phyloP scores from a whole-genome alignment of 768 basidiomycete genomes.

The Lactifluus subvellereus region DNA sequence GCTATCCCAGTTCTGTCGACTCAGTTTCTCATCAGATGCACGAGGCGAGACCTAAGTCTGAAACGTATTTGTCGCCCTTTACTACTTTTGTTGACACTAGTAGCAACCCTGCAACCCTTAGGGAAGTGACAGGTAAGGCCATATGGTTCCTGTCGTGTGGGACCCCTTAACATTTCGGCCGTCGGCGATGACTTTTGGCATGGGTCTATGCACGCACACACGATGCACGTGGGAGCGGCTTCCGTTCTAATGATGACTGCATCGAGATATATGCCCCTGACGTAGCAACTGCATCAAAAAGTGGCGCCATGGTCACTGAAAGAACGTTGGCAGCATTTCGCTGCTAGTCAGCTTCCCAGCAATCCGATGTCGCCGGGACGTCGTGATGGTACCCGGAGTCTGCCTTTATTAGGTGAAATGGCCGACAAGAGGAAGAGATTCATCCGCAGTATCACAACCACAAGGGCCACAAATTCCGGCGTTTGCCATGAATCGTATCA shows the following conservation, averaged over 20 bases:
- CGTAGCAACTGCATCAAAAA: slow-evolving; percentile 15
- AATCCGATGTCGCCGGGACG: background rate
- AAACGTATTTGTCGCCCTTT: slow-evolving; percentile 13
- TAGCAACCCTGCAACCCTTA: background rate
- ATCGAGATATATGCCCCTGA: slow-evolving; percentile 1
- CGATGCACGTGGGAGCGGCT: background rate
- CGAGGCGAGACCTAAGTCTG: slow-evolving; percentile 5
- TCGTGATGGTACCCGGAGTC: background rate
- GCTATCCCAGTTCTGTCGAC: background rate
- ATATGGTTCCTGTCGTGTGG: background rate
- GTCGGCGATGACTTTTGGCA: background rate
- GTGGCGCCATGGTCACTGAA: slow-evolving; percentile 8
- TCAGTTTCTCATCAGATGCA: slow-evolving; percentile 15
- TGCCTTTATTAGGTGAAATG: background rate
- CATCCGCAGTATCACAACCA: background rate
- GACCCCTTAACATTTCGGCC: background rate
- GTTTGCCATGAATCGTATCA: slow-evolving; percentile 1
- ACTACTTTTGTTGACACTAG: slow-evolving; percentile 13
- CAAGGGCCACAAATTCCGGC: background rate
- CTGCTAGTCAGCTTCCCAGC: background rate
- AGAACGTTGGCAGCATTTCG: background rate
- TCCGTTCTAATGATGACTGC: background rate
- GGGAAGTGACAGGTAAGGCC: background rate
- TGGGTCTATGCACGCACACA: background rate
- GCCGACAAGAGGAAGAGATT: background rate